Percentiles rank a stretch among this genome's conserved stretches.
Evolutionary conservation across 352 stramenopile genomes (phyloP).

Genomic region (Globisporangium abappressorium): DNA sequence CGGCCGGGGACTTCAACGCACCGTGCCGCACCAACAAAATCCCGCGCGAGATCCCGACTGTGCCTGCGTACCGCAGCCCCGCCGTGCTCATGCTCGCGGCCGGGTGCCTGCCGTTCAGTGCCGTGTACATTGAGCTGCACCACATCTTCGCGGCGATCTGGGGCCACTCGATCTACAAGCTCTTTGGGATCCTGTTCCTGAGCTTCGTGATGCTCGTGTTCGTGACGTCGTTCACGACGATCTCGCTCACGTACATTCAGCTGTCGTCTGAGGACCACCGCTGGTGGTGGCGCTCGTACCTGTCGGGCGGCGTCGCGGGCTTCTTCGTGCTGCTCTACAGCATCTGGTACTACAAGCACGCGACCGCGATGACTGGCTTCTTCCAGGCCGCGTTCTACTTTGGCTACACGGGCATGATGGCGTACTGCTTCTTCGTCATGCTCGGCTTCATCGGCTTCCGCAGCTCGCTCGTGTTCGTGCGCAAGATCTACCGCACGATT

Average conservation of each 20-base stretch:
- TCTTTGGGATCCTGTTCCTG: slow-evolving; percentile 97
- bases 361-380: slow-evolving; percentile 94
- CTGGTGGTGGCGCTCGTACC: slow-evolving; percentile 97
- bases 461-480: slow-evolving; percentile 94
- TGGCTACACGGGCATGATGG: slow-evolving; percentile 96
- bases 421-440: slow-evolving; percentile 97
- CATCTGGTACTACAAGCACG: slow-evolving; percentile 94
- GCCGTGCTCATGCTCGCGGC: slow-evolving; percentile 90
- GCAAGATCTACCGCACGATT: slow-evolving; percentile 96
- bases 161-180: slow-evolving; percentile 98
- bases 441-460: slow-evolving; percentile 96
- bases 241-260: slow-evolving; percentile 98
- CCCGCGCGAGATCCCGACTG: slow-evolving; percentile 90
- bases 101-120: slow-evolving; percentile 96
- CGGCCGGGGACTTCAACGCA: slow-evolving; percentile 87
- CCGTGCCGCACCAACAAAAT: slow-evolving; percentile 97
- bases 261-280: slow-evolving; percentile 94
- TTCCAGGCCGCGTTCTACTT: slow-evolving; percentile 98
- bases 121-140: slow-evolving; percentile 98
- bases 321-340: slow-evolving; percentile 96
- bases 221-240: slow-evolving; percentile 96
- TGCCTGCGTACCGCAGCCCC: slow-evolving; percentile 87
- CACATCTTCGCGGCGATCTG: slow-evolving; percentile 98
- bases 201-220: slow-evolving; percentile 95
- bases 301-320: slow-evolving; percentile 93